phyloP scores from a whole-genome alignment of 192 early-diverging fungal genomes.

The Kickxella alabastrina region DNA sequence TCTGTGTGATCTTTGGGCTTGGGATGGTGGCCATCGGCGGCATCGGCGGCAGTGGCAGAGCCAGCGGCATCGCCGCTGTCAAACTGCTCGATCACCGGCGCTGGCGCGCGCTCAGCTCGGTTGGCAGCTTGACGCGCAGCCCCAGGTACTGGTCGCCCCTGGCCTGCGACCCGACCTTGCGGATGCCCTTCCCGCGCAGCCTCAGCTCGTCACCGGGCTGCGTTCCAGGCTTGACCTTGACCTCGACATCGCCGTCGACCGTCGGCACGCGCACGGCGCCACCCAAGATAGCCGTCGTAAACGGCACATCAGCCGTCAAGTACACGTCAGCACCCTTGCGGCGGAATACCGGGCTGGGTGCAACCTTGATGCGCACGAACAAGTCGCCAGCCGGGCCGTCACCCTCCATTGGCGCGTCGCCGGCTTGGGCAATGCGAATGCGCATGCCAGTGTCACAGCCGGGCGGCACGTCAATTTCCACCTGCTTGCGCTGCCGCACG shows the following conservation, averaged over 20 bases:
- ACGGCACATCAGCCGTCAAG: slow-evolving; percentile 70
- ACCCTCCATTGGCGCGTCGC: slow-evolving; percentile 73
- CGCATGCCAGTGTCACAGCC: slow-evolving; percentile 81
- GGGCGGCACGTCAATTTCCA: slow-evolving; percentile 76
- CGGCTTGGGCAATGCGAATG: slow-evolving; percentile 73
- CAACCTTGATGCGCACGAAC: slow-evolving; percentile 73
- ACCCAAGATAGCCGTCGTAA: slow-evolving; percentile 84
- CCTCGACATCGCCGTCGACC: slow-evolving; percentile 92
- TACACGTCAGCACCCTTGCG: slow-evolving; percentile 80
- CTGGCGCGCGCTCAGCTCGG: slow-evolving; percentile 46
- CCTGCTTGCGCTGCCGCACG: slow-evolving; percentile 67
- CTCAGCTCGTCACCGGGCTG: slow-evolving; percentile 86
- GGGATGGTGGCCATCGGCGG: neutral
- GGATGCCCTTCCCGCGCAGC: slow-evolving; percentile 75
- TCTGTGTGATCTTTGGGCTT: neutral
- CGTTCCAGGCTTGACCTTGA: slow-evolving; percentile 77
- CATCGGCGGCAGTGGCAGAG: neutral
- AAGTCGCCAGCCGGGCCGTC: slow-evolving; percentile 79
- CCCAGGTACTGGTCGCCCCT: slow-evolving; percentile 91
- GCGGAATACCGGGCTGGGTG: slow-evolving; percentile 71
- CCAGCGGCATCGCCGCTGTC: neutral
- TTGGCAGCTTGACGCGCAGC: slow-evolving; percentile 80
- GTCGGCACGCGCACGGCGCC: slow-evolving; percentile 85
- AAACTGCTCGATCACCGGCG: slow-evolving; percentile 66
- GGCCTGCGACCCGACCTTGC: slow-evolving; percentile 51